Evolutionary conservation across 768 basidiomycete genomes (phyloP), one percentile per base, ranked within the genome.

Genomic region (Pulveroboletus sp.): DNA sequence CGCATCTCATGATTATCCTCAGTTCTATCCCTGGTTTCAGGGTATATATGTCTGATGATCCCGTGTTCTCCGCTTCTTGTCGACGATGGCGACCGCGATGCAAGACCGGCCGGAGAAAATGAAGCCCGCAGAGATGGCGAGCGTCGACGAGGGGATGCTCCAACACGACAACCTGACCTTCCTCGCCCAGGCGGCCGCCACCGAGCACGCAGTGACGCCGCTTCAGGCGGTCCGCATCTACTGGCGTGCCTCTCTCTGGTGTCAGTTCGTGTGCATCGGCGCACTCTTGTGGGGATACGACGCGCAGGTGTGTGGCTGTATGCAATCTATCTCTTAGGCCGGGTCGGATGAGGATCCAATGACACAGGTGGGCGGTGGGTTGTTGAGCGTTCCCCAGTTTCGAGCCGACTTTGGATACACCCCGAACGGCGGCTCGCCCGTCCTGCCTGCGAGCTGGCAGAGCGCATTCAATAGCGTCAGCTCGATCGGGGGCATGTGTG

Each of bases 391-490:
- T 3, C 55, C 62, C 11, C 44, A 63, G 41, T 63, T 63, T 39
- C 61, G 63, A n/a, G 19, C 10, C 8, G 63, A 65, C 55, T 64
- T 64, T 47, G 63, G 63, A 11, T 59, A 57, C 29, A 5, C 54
- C 3, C 19, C n/a, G n/a, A n/a, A 7, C 6, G 31, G 43, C 2
- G 37, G 43, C 1, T 26, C 47, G 6, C 38, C 51, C 1, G 31
- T 65, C 11, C 54, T 64, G 22, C 37, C 63, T 27, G 63, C 63
- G 2, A 65, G 53, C 17, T 65, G 63, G 63, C 63, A 64, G 34
- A 63, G 61, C 11, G 58, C 63, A 2, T 64, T 64, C 41, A 65
- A 61, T 27, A 63, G 58, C 4, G 49, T 50, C 30, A 61, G 58
- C 29, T 60, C 54, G 1, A 52, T 64, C 20, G 63, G 61, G 6